These are phyloP conservation scores for Rasamsonia emersonii DNA, from an alignment of 2,329 filamentous ascomycete species.

Conservation along the genomic window DNA sequence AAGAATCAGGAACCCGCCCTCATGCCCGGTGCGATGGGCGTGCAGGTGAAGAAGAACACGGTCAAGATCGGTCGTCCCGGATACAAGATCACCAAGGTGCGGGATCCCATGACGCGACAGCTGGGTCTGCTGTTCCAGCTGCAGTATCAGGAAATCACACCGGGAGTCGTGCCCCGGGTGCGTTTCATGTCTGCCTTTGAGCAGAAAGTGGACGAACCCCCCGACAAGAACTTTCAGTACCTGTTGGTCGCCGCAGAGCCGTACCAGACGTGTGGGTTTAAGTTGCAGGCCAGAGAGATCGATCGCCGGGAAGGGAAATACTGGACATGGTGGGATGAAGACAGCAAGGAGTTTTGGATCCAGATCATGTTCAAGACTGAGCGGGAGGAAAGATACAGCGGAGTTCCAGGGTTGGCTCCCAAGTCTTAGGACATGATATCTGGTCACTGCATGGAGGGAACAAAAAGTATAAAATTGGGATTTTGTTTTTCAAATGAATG, in stretches of 20 bases:
- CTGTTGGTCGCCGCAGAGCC: slow-evolving; percentile 91
- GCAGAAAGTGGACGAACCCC: slow-evolving; percentile 84
- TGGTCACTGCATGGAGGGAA: background rate
- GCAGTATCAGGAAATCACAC: slow-evolving; percentile 83
- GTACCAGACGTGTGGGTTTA: slow-evolving; percentile 96
- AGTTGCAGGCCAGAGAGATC: slow-evolving; percentile 86
- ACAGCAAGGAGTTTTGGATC: slow-evolving; percentile 94
- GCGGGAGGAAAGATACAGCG: slow-evolving; percentile 77
- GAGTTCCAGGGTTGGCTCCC: slow-evolving; percentile 56
- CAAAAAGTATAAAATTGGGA: no score
- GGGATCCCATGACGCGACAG: slow-evolving; percentile 81
- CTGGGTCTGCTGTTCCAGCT: slow-evolving; percentile 91
- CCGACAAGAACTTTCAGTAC: slow-evolving; percentile 91
- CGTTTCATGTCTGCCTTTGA: slow-evolving; percentile 97
- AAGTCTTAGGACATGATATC: slow-evolving; percentile 20
- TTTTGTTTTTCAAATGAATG: no score
- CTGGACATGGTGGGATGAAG: slow-evolving; percentile 92
- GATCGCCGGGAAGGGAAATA: slow-evolving; percentile 81
- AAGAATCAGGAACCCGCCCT: slow-evolving; percentile 55
- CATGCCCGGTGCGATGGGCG: slow-evolving; percentile 66
- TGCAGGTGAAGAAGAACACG: slow-evolving; percentile 70
- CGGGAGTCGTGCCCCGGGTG: slow-evolving; percentile 68
- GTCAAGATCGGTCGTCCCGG: slow-evolving; percentile 94
- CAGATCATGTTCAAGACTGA: slow-evolving; percentile 99
- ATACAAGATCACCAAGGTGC: slow-evolving; percentile 95